A percentile compares a stretch with the other conserved stretches of the same genome.
phyloP scores from a whole-genome alignment of 192 early-diverging fungal species.

The Podochytrium sp. region DNA sequence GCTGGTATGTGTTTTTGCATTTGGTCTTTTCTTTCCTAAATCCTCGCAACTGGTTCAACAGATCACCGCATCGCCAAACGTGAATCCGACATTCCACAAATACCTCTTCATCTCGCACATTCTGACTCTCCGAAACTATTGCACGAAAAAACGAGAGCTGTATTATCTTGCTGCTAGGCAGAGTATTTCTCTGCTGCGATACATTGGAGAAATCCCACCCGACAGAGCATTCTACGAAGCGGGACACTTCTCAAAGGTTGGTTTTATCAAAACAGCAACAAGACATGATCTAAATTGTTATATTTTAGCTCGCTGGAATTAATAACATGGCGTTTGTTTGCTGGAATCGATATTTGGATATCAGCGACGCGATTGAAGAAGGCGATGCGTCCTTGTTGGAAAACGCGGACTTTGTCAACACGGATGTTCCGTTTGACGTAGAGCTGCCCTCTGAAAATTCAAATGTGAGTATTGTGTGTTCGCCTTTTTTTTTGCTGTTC shows the following conservation, averaged over 20 bases:
- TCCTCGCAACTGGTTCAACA: neutral
- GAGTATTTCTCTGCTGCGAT: conserved; percentile 55
- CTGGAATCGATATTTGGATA: conserved; percentile 66
- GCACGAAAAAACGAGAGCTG: conserved; percentile 55
- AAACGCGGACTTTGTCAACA: conserved; percentile 61
- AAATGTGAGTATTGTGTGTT: conserved; percentile 30
- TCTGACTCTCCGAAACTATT: conserved; percentile 53
- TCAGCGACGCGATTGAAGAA: conserved; percentile 67
- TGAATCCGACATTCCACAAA: conserved; percentile 46
- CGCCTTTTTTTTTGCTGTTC: neutral
- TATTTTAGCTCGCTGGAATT: conserved; percentile 58
- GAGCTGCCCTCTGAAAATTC: conserved; percentile 53
- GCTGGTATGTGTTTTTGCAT: conserved; percentile 30
- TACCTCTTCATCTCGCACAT: conserved; percentile 57
- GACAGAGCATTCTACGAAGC: conserved; percentile 63
- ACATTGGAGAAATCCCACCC: conserved; percentile 55
- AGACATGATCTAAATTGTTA: neutral
- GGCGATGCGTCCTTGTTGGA: conserved; percentile 55
- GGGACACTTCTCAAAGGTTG: conserved; percentile 57
- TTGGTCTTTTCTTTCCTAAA: neutral
- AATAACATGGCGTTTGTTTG: conserved; percentile 67
- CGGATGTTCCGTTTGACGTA: conserved; percentile 64
- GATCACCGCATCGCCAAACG: conserved; percentile 34
- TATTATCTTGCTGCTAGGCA: conserved; percentile 59
- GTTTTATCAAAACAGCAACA: neutral